Evolutionary conservation across 2,329 filamentous ascomycete genomes (phyloP), one percentile per base, ranked within the genome.

Genomic region (Botrytis deweyae): DNA sequence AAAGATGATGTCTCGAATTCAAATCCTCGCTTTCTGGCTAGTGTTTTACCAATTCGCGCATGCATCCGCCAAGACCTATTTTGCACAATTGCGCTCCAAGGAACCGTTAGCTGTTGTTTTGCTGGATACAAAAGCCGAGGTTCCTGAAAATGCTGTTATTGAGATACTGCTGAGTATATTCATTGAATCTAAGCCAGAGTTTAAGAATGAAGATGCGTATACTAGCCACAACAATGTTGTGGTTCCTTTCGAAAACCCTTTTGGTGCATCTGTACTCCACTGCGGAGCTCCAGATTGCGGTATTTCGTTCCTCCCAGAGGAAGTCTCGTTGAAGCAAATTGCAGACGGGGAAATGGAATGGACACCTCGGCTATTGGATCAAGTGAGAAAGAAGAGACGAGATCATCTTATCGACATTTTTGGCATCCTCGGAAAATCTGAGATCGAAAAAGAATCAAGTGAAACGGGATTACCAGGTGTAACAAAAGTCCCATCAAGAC

Each of bases 1-100:
- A n/a, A n/a, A 55, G 2, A 68, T 68, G 36, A 68, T 68, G 36
- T n/a, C 65, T 2, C 46, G 65, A 29, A 68, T 68, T 20, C 65
- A 68, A 22, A 25, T 40, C 20, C 49, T 68, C 20, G 36, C 46
- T 29, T 68, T 68, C 36, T 68, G 65, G 46, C n/a, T 68, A 18
- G 46, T 68, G 16, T 40, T 55, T 36, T 29, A 68, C 36, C 65
- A 68, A 42, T 29, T 40, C 3, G 22, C 36, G 10, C 36, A 68
- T 33, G 42, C 16, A 40, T 68, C 46, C 0, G 29, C 46, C 7
- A 68, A 55, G 46, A 68, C 33, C 1, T 68, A 55, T 55, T 55
- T 68, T 5, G 46, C 46, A 14, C 65, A 55, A 42, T 9, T 68
- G 33, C 22, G 33, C 9, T 40, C 33, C 2, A 55, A 55, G 36